Base-by-base conservation (phyloP, 2,329 filamentous ascomycete species). In the Phoma herbarum region DNA sequence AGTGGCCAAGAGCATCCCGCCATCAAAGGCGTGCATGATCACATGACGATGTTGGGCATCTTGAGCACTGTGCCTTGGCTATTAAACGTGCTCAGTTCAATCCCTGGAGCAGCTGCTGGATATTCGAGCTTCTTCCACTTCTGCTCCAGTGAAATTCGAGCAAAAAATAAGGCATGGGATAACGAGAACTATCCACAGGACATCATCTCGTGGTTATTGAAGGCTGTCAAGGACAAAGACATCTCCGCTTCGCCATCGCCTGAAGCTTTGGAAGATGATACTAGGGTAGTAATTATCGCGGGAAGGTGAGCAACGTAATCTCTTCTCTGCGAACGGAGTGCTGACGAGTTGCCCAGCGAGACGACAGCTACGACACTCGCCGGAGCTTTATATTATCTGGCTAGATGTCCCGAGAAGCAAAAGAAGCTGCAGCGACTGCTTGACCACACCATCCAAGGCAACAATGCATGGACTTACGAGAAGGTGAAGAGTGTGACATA, bases 41-140 rank as follows among this genome's bases (percentile, higher is more conserved):
- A 77, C 28, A 75, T 81, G 67, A 61, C 61, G 5, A 57, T 73
- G 23, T 23, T 80, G 1, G 76, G 74, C 0, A 49, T 77, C 11
- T 29, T 78, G 20, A 65, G 63, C 16, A 68, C 70, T 4, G 63
- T 79, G 1, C 78, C 79, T 0, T 80, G 77, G 76, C 31, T 79
- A 39, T 20, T 39, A n/a, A 39, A 39, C 9, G 35, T 39, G 35
- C 35, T 39, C 16, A 39, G 35, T n/a, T 39, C 35, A 16, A 39
- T 39, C 9, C 35, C 35, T 10, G 35, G 35, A 20, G 35, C 18
- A 20, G 35, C 35, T 20, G 35, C 35, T 7, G 35, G 35, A 4
- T 39, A 39, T 39, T 39, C 35, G 4, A 39, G 35, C 35, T 39
- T 39, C 8, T 39, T 39, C 35, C 35, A 39, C n/a, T 39, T 39